Evolutionary conservation across 2,329 filamentous ascomycete species (phyloP).

Genomic region (Paracorniculantispora psalliotae): DNA sequence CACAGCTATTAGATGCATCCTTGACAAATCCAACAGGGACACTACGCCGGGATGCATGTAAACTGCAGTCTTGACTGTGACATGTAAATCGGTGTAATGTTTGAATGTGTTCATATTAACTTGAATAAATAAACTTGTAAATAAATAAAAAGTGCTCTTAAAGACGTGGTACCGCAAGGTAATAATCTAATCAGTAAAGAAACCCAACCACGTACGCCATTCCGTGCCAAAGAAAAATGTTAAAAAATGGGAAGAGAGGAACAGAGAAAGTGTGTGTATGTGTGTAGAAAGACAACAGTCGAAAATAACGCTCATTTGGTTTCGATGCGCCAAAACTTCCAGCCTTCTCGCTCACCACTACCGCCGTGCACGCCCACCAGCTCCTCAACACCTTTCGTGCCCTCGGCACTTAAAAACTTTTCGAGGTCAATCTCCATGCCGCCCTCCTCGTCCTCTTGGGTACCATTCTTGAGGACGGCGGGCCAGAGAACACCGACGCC

Average conservation of each 20-base stretch:
- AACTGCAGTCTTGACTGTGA: too few relatives aligned
- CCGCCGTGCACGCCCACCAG: slow-evolving; percentile 75
- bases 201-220: not conserved
- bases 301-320: too few relatives aligned
- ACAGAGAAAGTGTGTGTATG: too few relatives aligned
- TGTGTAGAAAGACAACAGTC: too few relatives aligned
- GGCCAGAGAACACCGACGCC: slow-evolving; percentile 94
- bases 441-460: slow-evolving; percentile 70
- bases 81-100: too few relatives aligned
- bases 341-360: slow-evolving; percentile 66
- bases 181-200: not conserved
- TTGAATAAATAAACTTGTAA: not conserved
- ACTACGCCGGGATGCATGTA: too few relatives aligned
- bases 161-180: slow-evolving; percentile 10
- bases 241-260: too few relatives aligned
- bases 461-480: slow-evolving; percentile 80
- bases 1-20: too few relatives aligned
- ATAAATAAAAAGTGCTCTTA: not conserved
- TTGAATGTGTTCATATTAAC: not conserved
- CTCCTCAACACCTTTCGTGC: slow-evolving; percentile 77
- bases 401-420: slow-evolving; percentile 73
- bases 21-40: too few relatives aligned
- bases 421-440: slow-evolving; percentile 93
- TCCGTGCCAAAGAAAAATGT: slow-evolving; percentile 1
- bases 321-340: slow-evolving; percentile 80